phyloP scores from a whole-genome alignment of 345 rosid species.

The Anastatica hierochuntica region DNA sequence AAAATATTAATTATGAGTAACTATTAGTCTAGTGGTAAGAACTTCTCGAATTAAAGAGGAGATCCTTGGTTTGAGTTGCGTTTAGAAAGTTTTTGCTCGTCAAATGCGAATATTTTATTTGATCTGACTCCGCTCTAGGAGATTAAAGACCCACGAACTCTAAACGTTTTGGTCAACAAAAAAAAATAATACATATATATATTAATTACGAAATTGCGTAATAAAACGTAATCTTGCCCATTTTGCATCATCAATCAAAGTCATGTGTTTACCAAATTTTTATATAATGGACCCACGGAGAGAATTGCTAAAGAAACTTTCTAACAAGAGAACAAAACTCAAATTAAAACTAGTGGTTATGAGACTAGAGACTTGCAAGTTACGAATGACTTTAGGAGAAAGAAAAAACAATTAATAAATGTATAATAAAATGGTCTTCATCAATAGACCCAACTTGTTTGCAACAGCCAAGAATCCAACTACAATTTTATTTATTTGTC shows the following conservation, averaged over 20 bases:
- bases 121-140: too few species aligned
- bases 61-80: too few species aligned
- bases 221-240: not conserved
- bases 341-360: conserved; percentile 14
- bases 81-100: too few species aligned
- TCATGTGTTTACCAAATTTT: not conserved
- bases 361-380: conserved; percentile 6
- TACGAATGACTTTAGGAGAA: not conserved
- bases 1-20: too few species aligned
- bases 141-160: too few species aligned
- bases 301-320: not conserved
- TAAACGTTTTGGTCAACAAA: too few species aligned
- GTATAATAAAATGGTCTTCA: conserved; percentile 4
- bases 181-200: too few species aligned
- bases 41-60: too few species aligned
- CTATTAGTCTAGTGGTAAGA: too few species aligned
- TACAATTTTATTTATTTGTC: conserved; percentile 1
- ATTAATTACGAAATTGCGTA: too few species aligned
- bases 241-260: not conserved
- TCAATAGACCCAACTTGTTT: conserved; percentile 13
- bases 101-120: too few species aligned
- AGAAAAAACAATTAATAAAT: not conserved
- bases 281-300: conserved; percentile 1
- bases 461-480: conserved; percentile 19
- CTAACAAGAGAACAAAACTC: not conserved